Conservation (phyloP, 2,329 filamentous ascomycete species). For the Tolypocladium paradoxum region DNA sequence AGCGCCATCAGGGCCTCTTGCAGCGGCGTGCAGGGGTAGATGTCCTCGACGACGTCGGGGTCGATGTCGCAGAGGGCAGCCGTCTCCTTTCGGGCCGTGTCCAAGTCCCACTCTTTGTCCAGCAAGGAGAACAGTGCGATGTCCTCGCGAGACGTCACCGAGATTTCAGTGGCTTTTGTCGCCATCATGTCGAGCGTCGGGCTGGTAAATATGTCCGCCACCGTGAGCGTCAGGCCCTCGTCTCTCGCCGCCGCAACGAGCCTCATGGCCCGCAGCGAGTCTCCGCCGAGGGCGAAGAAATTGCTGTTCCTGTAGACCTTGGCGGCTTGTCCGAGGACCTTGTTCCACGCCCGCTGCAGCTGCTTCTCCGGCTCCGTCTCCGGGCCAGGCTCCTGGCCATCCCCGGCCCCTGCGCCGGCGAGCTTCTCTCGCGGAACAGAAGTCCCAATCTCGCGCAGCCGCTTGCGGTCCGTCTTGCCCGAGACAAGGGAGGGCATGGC, state of each 20-base stretch:
- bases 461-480: slow-evolving; percentile 39
- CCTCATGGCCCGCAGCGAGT: slow-evolving; percentile 42
- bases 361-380: slow-evolving; percentile 26
- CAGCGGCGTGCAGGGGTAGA: slow-evolving; percentile 43
- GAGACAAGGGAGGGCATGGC: slow-evolving; percentile 37
- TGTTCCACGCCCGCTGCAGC: slow-evolving; percentile 25
- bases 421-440: slow-evolving; percentile 30
- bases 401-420: slow-evolving; percentile 14
- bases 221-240: slow-evolving; percentile 27
- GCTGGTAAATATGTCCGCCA: slow-evolving; percentile 34
- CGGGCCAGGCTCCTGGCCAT: slow-evolving; percentile 20
- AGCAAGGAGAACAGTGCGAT: slow-evolving; percentile 30
- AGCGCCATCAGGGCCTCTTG: slow-evolving; percentile 45
- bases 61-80: slow-evolving; percentile 28
- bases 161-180: slow-evolving; percentile 11
- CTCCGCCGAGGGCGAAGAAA: slow-evolving; percentile 38
- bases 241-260: slow-evolving; percentile 32
- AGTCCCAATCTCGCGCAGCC: slow-evolving; percentile 31
- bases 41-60: slow-evolving; percentile 29
- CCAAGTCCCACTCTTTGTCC: slow-evolving; percentile 18
- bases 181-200: slow-evolving; percentile 35
- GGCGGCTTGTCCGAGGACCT: slow-evolving; percentile 23
- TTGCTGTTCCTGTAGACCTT: slow-evolving; percentile 26
- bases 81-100: slow-evolving; percentile 24
- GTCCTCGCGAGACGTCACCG: slow-evolving; percentile 12